A percentile compares a stretch with the other conserved stretches of the same genome.
These are phyloP conservation scores for Suillus clintonianus DNA, from an alignment of 768 basidiomycete genomes.

Conservation along the genomic window DNA sequence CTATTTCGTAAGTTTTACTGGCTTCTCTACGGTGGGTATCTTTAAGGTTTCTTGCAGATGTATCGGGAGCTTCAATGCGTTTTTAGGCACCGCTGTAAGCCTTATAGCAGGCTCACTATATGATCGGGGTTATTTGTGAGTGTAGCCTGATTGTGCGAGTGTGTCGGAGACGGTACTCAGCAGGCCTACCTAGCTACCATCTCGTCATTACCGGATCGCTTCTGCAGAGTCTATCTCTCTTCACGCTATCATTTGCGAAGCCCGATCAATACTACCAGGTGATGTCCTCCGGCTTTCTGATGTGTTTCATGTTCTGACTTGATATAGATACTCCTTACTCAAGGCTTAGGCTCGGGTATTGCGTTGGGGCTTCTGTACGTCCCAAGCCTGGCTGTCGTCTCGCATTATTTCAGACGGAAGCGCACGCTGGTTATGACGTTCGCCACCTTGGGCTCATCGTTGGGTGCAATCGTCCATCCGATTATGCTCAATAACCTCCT, in stretches of 20 bases:
- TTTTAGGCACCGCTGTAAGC: constrained; percentile 38
- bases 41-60: constrained; percentile 23
- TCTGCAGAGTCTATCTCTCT: constrained; percentile 41
- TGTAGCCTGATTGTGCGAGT: neutral
- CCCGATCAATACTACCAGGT: constrained; percentile 47
- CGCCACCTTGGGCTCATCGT: constrained; percentile 38
- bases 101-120: constrained; percentile 46
- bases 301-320: neutral
- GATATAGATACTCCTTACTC: constrained; percentile 45
- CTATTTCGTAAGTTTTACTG: constrained; percentile 34
- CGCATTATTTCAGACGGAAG: constrained; percentile 44
- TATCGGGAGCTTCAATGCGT: constrained; percentile 50
- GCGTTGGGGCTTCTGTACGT: constrained; percentile 48
- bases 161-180: neutral
- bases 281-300: constrained; percentile 6
- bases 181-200: constrained; percentile 34
- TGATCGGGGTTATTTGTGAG: constrained; percentile 53
- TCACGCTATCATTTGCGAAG: constrained; percentile 47
- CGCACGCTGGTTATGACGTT: constrained; percentile 48
- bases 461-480: constrained; percentile 25
- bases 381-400: constrained; percentile 44
- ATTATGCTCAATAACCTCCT: constrained; percentile 33
- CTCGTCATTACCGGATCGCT: constrained; percentile 48
- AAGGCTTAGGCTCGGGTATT: constrained; percentile 49
- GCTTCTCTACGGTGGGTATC: neutral